A percentile compares a stretch with the other conserved stretches of the same genome.
These are phyloP conservation scores for Kluyveromyces sp. DNA, from an alignment of 1,139 yeast genomes.

Conservation along the genomic window DNA sequence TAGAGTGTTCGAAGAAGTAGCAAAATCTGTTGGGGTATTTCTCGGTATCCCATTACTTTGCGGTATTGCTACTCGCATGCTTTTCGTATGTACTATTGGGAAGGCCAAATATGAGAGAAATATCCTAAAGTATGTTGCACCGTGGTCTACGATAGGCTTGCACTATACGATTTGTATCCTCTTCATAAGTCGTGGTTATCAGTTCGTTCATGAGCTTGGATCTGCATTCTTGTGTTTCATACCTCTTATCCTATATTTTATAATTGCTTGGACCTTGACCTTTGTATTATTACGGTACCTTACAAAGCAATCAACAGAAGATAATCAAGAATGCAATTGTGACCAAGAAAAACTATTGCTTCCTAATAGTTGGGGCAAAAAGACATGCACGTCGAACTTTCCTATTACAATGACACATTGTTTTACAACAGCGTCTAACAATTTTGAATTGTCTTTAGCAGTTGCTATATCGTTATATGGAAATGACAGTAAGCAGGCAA, in stretches of 20 bases:
- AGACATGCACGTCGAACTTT: slow-evolving; percentile 37
- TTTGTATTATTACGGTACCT: slow-evolving; percentile 36
- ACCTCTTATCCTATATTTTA: slow-evolving; percentile 44
- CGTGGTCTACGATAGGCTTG: slow-evolving; percentile 47
- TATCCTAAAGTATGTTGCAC: slow-evolving; percentile 38
- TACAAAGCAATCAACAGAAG: slow-evolving; percentile 11
- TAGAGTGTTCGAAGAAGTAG: slow-evolving; percentile 37
- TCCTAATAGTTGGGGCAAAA: slow-evolving; percentile 18
- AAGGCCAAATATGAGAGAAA: slow-evolving; percentile 29
- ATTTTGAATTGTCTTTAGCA: slow-evolving; percentile 47
- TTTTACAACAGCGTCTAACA: slow-evolving; percentile 53
- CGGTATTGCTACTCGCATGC: slow-evolving; percentile 39
- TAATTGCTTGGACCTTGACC: slow-evolving; percentile 42
- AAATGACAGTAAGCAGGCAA: slow-evolving; percentile 43
- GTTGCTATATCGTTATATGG: slow-evolving; percentile 50
- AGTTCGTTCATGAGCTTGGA: slow-evolving; percentile 42
- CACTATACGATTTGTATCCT: slow-evolving; percentile 46
- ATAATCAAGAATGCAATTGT: slow-evolving; percentile 33
- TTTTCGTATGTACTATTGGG: slow-evolving; percentile 27
- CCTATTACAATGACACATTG: slow-evolving; percentile 42
- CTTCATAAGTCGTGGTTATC: slow-evolving; percentile 47
- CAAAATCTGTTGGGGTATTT: slow-evolving; percentile 45
- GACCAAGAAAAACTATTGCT: slow-evolving; percentile 24
- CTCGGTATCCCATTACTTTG: slow-evolving; percentile 47
- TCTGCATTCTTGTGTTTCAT: slow-evolving; percentile 45